Evolutionary conservation across 768 basidiomycete species (phyloP), one percentile per base, ranked within the genome.

Genomic region (Tremella mesenterica): DNA sequence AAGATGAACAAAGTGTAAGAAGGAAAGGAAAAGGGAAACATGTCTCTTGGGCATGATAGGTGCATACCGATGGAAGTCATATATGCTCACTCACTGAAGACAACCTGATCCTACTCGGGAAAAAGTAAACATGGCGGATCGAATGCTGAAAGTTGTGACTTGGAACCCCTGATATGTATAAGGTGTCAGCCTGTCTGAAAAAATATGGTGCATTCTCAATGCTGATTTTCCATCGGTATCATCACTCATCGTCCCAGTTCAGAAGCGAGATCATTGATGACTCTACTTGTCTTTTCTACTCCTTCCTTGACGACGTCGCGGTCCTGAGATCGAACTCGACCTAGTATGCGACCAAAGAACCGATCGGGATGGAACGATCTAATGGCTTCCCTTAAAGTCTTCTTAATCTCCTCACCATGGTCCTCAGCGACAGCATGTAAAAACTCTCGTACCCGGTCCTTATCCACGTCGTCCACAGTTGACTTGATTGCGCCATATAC

Each of bases 321-420:
- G 31, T 72, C 73, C 28, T 38, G 43, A 14, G 65, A 65, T 30
- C 45, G 56, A 3, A 74, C 71, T 36, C 60, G 47, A 4, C 44
- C 48, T 27, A 72, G 51, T 20, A 68, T 60, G 30, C 67, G 43
- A 4, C 61, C 55, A 41, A 69, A 57, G 53, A 75, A 75, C 20
- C 71, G 56, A 61, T 75, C 74, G 0, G 74, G 74, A 53, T 75
- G 74, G 45, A 72, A 74, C 20, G 59, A 55, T 52, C 86, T 70
- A 39, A 87, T 69, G 0, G 82, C 81, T 44, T 76, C 77, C 29
- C 84, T 77, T 5, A 86, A 72, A 34, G 79, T 74, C 39, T 82
- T 81, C 70, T 77, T 80, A 59, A 69, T 56, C 50, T 78, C 78
- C 30, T 72, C 73, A 0, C 58, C 71, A 27, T 73, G 76, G 20